These are phyloP conservation scores for Citrus sp. DNA, from an alignment of 345 rosid species.

Conservation along the genomic window DNA sequence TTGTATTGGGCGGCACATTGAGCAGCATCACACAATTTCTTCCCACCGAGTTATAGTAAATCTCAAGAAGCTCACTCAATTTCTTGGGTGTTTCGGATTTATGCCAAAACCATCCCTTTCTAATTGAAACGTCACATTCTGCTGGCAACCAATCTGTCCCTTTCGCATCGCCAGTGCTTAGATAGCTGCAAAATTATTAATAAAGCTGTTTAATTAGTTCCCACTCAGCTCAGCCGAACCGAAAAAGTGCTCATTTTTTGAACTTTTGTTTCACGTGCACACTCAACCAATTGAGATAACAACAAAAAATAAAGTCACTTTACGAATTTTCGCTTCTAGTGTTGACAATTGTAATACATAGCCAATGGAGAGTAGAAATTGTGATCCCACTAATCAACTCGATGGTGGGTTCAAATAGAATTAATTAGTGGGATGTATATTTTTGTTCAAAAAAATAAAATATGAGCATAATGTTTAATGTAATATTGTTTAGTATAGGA, in stretches of 20 bases:
- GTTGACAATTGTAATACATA: not conserved
- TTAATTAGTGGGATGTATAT: too few species aligned
- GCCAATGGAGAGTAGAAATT: not conserved
- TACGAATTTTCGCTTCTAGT: not conserved
- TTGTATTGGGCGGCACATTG: conserved; percentile 64
- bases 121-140: conserved; percentile 67
- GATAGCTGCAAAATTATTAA: conserved; percentile 36
- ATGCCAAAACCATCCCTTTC: conserved; percentile 77
- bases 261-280: not conserved
- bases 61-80: conserved; percentile 47
- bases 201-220: not conserved
- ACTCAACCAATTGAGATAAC: not conserved
- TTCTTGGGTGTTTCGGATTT: conserved; percentile 51
- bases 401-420: too few species aligned
- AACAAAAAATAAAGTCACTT: not conserved
- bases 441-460: too few species aligned
- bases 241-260: not conserved
- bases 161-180: conserved; percentile 52
- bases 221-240: not conserved
- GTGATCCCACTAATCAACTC: too few species aligned
- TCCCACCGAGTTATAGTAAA: conserved; percentile 68
- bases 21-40: conserved; percentile 57
- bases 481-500: too few species aligned
- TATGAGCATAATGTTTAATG: too few species aligned
- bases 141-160: conserved; percentile 67